phyloP scores from a whole-genome alignment of 1,284 basidiomycete species.

The Prillingera fragicola region DNA sequence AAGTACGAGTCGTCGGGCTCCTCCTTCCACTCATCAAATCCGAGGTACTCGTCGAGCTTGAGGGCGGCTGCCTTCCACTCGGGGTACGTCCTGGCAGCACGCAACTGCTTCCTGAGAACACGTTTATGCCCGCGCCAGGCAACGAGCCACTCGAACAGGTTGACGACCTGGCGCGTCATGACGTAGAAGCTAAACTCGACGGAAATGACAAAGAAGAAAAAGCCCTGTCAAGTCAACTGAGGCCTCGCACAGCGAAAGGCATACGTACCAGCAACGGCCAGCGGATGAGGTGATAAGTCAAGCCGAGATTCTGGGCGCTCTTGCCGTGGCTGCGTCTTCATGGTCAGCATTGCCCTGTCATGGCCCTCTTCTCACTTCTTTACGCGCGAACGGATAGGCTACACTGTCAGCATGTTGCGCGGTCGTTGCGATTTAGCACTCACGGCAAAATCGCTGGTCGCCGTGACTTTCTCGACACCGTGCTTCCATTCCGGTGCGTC shows the following conservation, averaged over 20 bases:
- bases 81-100: constrained; percentile 66
- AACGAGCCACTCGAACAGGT: constrained; percentile 83
- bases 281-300: constrained; percentile 71
- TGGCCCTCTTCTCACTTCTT: constrained; percentile 27
- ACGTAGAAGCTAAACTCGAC: constrained; percentile 83
- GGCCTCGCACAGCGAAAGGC: not conserved
- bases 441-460: constrained; percentile 80
- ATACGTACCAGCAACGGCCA: constrained; percentile 78
- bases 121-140: constrained; percentile 88
- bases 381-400: constrained; percentile 74
- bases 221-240: constrained; percentile 50
- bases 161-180: constrained; percentile 81
- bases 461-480: constrained; percentile 67
- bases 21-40: constrained; percentile 82
- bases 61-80: constrained; percentile 78
- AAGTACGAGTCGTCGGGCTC: constrained; percentile 78
- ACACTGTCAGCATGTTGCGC: not conserved
- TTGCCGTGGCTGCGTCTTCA: constrained; percentile 45
- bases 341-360: not conserved
- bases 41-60: constrained; percentile 71
- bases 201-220: constrained; percentile 79
- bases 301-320: constrained; percentile 59
- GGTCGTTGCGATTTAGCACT: constrained; percentile 9
- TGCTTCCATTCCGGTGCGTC: constrained; percentile 11
- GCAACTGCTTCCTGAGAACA: constrained; percentile 64